These are phyloP conservation scores for Monosporascus sp. DNA, from an alignment of 2,329 filamentous ascomycete genomes.

Conservation along the genomic window DNA sequence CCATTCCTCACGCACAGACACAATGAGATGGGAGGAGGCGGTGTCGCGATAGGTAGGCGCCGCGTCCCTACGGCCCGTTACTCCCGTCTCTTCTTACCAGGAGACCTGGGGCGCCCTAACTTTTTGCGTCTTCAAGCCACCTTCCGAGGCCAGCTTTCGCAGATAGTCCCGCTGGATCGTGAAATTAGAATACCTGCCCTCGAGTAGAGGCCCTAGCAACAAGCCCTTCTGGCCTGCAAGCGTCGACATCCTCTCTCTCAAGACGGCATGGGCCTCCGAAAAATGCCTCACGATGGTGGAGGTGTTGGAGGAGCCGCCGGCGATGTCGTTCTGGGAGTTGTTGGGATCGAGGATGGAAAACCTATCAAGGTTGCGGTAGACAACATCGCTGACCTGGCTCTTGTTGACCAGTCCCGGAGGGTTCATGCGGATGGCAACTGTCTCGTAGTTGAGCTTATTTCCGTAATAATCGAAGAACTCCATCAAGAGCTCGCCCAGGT, in stretches of 20 bases:
- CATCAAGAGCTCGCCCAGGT: slow-evolving; percentile 76
- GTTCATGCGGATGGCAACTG: slow-evolving; percentile 68
- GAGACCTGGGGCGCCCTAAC: too few species aligned
- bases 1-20: too few species aligned
- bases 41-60: too few species aligned
- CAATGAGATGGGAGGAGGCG: too few species aligned
- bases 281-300: slow-evolving; percentile 65
- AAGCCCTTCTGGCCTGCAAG: slow-evolving; percentile 32
- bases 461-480: slow-evolving; percentile 90
- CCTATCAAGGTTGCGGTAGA: slow-evolving; percentile 58
- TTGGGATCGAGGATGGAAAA: slow-evolving; percentile 93
- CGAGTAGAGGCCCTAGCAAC: slow-evolving; percentile 66
- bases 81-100: too few species aligned
- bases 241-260: slow-evolving; percentile 54
- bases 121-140: not conserved
- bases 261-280: slow-evolving; percentile 51
- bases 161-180: slow-evolving; percentile 62
- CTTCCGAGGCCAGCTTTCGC: slow-evolving; percentile 41
- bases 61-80: too few species aligned
- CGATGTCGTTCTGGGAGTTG: slow-evolving; percentile 77
- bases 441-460: slow-evolving; percentile 66
- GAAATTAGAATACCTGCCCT: slow-evolving; percentile 75
- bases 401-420: slow-evolving; percentile 74
- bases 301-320: slow-evolving; percentile 75
- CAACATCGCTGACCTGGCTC: slow-evolving; percentile 39